Base-by-base conservation (phyloP, 2,329 filamentous ascomycete genomes). In the Aspergillus phoenicis region DNA sequence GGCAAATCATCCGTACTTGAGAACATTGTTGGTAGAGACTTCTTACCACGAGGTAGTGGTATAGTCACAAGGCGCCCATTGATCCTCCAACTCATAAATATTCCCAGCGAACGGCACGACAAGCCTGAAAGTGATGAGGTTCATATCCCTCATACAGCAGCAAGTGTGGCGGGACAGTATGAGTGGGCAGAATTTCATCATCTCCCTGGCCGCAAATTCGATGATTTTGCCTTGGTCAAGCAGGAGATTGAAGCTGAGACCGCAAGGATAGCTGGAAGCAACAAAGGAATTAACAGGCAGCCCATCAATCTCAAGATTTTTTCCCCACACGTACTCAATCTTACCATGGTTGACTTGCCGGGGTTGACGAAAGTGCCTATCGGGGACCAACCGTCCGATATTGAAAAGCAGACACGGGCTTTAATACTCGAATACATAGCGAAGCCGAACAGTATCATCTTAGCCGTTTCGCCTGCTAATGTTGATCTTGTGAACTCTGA, bases 221-320 rank as follows among this genome's bases (percentile, higher is more conserved):
- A 89, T 68, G 91, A 98, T 77, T 99, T 99, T 78, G 85, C 85
- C 71, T 91, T 96, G 75, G 94, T 99, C 70, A 95, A 96, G 79
- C 88, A 91, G 73, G 95, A 99, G 80, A 98, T 99, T 71, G 95
- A 98, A 81, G 93, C 91, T 65, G 95, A 99, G 81, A 99, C 96
- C 20, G 88, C 92, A 61, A 88, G 95, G 71, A 96, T 99, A 81
- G 91, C 91, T 61, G 95, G 95, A 71, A 96, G 87, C 81, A 99
- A 99, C 82, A 98, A 98, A 80, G 95, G 95, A 71, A 99, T 99
- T 82, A 97, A 97, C 78, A 85, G 95, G 65, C 91, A 96, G 75
- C 93, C 95, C 62, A 99, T 99, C 78, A 98, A 99, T 80, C 86
- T 99, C 68, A 98, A 98, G 77, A 95, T 99, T 65, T 99, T 97